A percentile compares a stretch with the other conserved stretches of the same genome.
These are phyloP conservation scores for Poa pratensis DNA, from an alignment of 176 grass and related monocot species.

Conservation along the genomic window DNA sequence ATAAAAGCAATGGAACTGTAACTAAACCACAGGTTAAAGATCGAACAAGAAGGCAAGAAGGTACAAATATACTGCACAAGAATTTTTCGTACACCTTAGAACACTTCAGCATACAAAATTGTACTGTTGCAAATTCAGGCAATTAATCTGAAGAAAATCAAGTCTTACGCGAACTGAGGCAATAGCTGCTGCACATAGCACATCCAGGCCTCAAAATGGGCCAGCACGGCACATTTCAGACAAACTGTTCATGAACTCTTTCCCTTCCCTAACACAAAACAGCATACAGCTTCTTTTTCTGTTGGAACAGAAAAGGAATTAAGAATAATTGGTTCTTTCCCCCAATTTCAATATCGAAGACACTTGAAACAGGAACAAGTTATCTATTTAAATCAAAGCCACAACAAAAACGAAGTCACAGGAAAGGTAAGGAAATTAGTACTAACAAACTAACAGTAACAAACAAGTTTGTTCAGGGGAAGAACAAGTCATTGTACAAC, in stretches of 20 bases:
- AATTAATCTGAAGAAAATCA: not conserved
- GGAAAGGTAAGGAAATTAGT: not conserved
- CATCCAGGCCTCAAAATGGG: not conserved
- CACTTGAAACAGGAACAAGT: constrained; percentile 12
- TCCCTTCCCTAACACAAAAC: constrained; percentile 29
- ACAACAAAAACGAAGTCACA: not conserved
- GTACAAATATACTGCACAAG: not conserved
- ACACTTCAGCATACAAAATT: not conserved
- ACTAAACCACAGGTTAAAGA: not conserved
- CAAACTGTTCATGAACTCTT: constrained; percentile 25
- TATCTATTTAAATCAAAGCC: not conserved
- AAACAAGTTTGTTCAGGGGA: constrained; percentile 21
- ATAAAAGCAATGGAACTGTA: not conserved
- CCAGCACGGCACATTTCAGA: not conserved
- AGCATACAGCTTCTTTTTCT: constrained; percentile 30
- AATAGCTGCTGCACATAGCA: constrained; percentile 3
- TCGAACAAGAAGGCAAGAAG: not conserved
- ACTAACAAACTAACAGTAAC: constrained; percentile 12
- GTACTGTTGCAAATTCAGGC: not conserved
- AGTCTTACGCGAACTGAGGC: not conserved
- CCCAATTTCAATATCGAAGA: not conserved
- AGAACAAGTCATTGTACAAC: constrained; percentile 39
- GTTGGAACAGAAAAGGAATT: not conserved
- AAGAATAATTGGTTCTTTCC: constrained; percentile 29
- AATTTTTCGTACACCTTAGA: not conserved